Conservation (phyloP, 2,329 filamentous ascomycete genomes). For the Calycina marina region DNA sequence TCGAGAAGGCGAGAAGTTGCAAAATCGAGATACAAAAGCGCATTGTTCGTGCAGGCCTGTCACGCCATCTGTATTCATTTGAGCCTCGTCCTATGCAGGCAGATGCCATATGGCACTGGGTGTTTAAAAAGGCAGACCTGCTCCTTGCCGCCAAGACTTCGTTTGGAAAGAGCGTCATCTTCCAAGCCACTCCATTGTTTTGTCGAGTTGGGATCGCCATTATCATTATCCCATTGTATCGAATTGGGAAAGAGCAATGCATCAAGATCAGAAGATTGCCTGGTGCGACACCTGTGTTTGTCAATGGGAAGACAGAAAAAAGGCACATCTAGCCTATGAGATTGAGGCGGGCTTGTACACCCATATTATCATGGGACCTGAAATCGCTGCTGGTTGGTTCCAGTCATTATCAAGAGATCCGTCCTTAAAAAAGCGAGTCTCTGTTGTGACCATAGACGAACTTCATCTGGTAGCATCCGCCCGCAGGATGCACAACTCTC, state of each 20-base stretch:
- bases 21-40: conserved; percentile 1
- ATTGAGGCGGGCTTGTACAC: conserved; percentile 2
- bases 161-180: conserved; percentile 4
- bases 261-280: conserved; percentile 3
- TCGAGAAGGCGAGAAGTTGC: background rate
- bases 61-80: conserved; percentile 3
- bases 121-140: conserved; percentile 6
- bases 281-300: conserved; percentile 1
- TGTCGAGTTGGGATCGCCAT: conserved; percentile 4
- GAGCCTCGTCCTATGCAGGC: background rate
- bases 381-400: conserved; percentile 2
- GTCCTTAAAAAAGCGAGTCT: conserved; percentile 1
- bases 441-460: conserved; percentile 1
- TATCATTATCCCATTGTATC: conserved; percentile 3
- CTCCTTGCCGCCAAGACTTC: conserved; percentile 6
- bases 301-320: conserved; percentile 2
- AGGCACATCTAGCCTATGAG: conserved; percentile 1
- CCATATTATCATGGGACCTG: conserved; percentile 1
- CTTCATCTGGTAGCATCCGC: conserved; percentile 2
- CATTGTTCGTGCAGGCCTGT: conserved; percentile 2
- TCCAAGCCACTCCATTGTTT: conserved; percentile 6
- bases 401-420: conserved; percentile 2
- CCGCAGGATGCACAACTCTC: conserved; percentile 4
- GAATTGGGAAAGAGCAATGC: conserved; percentile 1
- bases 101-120: background rate